These are phyloP conservation scores for Xylariaceae sp. DNA, from an alignment of 2,329 filamentous ascomycete genomes.

Conservation along the genomic window DNA sequence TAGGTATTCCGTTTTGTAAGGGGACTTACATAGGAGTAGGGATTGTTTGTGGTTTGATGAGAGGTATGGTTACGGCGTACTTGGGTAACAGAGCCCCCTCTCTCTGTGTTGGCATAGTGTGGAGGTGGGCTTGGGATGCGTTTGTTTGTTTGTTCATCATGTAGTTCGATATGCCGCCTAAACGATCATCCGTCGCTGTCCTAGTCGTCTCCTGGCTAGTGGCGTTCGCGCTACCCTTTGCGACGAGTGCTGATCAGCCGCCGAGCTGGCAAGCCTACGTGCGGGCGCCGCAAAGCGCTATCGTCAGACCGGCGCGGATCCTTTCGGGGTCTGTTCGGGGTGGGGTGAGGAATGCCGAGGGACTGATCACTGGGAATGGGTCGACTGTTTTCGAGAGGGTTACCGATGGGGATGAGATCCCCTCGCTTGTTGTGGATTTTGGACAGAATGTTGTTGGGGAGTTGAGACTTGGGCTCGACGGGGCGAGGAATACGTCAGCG, in stretches of 20 bases:
- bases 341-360: constrained; percentile 36
- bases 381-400: constrained; percentile 33
- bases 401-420: constrained; percentile 21
- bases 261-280: constrained; percentile 38
- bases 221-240: constrained; percentile 7
- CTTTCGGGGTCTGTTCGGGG: constrained; percentile 33
- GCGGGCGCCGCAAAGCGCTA: constrained; percentile 33
- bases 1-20: too few relatives aligned
- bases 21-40: too few relatives aligned
- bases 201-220: constrained; percentile 1
- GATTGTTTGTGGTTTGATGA: too few relatives aligned
- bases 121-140: too few relatives aligned
- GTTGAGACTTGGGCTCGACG: constrained; percentile 39
- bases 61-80: too few relatives aligned
- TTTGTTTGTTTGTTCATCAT: too few relatives aligned
- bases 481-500: constrained; percentile 27
- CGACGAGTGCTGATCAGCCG: constrained; percentile 12
- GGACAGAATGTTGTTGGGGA: constrained; percentile 44
- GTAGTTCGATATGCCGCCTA: background rate
- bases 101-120: too few relatives aligned
- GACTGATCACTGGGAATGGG: constrained; percentile 25
- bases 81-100: too few relatives aligned
- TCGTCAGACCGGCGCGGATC: constrained; percentile 32
- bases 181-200: background rate
- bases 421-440: constrained; percentile 45